These are phyloP conservation scores for Ogataea naganishii DNA, from an alignment of 805 yeast genomes.

Conservation along the genomic window DNA sequence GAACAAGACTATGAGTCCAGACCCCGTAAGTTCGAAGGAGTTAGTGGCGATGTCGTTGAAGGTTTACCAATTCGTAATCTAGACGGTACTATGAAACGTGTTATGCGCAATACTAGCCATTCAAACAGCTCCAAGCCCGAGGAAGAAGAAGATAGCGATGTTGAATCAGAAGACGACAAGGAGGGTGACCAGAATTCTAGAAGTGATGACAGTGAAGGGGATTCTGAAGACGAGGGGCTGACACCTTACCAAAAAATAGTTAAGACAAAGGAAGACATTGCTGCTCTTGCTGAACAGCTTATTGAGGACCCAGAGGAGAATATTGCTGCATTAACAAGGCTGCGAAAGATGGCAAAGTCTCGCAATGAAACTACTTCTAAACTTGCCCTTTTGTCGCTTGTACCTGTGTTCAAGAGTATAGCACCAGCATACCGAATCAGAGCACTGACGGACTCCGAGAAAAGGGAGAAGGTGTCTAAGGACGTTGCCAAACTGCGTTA, in stretches of 20 bases:
- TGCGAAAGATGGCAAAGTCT: slow-evolving; percentile 63
- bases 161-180: slow-evolving; percentile 8
- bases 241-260: slow-evolving; percentile 45
- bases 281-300: slow-evolving; percentile 66
- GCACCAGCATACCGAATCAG: slow-evolving; percentile 86
- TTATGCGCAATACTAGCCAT: slow-evolving; percentile 38
- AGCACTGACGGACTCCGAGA: slow-evolving; percentile 73
- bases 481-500: slow-evolving; percentile 72
- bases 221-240: slow-evolving; percentile 33
- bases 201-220: slow-evolving; percentile 19
- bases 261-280: slow-evolving; percentile 73
- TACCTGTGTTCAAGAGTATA: slow-evolving; percentile 76
- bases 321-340: slow-evolving; percentile 51
- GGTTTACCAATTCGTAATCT: slow-evolving; percentile 71
- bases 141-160: slow-evolving; percentile 9
- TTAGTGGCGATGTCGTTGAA: slow-evolving; percentile 41
- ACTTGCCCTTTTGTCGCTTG: slow-evolving; percentile 67
- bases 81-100: slow-evolving; percentile 71
- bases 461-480: slow-evolving; percentile 70
- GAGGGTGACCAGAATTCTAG: slow-evolving; percentile 11
- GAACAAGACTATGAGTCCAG: slow-evolving; percentile 72
- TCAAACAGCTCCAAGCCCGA: too few relatives aligned
- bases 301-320: slow-evolving; percentile 89
- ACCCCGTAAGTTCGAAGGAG: slow-evolving; percentile 50
- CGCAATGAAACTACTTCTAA: slow-evolving; percentile 58